phyloP scores from a whole-genome alignment of 1,284 basidiomycete genomes.

The Hemileia vastatrix region DNA sequence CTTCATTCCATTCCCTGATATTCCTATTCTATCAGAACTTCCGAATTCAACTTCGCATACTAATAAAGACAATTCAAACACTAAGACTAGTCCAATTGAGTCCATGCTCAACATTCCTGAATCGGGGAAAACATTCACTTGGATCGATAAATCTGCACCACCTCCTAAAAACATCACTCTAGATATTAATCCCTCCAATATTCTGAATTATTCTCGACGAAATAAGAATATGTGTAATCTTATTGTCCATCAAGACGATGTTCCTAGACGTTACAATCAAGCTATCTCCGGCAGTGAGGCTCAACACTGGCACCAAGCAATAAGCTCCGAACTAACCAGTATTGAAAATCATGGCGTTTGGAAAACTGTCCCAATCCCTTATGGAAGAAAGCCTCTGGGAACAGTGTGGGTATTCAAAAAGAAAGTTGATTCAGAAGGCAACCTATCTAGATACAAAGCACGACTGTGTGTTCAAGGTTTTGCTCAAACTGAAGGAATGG shows the following conservation, averaged over 20 bases:
- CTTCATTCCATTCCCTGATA: background rate
- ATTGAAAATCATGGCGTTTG: background rate
- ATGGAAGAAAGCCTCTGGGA: background rate
- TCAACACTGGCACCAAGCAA: background rate
- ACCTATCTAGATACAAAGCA: slow-evolving; percentile 1
- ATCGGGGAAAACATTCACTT: too few relatives aligned
- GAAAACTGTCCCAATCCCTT: background rate
- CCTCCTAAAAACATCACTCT: slow-evolving; percentile 1
- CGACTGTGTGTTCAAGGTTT: slow-evolving; percentile 1
- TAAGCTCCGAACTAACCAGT: background rate
- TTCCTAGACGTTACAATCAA: slow-evolving; percentile 1
- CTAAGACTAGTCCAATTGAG: background rate
- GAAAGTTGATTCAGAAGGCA: background rate
- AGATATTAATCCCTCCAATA: background rate
- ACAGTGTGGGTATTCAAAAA: slow-evolving; percentile 6
- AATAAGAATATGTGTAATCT: background rate
- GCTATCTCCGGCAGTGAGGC: background rate
- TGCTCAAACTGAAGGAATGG: background rate
- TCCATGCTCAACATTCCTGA: background rate
- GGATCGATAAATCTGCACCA: background rate
- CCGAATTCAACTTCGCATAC: background rate
- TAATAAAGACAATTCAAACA: background rate
- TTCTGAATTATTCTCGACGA: background rate
- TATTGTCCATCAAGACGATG: background rate
- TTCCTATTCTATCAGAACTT: background rate